A percentile compares a stretch with the other conserved stretches of the same genome.
Evolutionary conservation across 352 stramenopile genomes (phyloP).

Genomic region (Pythium grandisporangium): DNA sequence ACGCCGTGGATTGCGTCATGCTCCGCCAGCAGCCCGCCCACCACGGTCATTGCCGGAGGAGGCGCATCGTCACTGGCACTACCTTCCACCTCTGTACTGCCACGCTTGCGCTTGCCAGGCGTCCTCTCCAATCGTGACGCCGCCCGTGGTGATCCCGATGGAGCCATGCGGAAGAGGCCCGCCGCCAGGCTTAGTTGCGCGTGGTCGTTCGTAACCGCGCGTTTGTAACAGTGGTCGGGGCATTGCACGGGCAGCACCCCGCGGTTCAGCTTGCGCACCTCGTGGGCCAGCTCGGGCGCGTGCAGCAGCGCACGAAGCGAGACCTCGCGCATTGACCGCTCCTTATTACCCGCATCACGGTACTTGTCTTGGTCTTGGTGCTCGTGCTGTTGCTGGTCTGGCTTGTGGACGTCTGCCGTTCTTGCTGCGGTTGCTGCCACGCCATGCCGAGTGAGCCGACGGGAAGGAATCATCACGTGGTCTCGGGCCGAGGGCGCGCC

Average conservation of each 20-base stretch:
- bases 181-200: conserved; percentile 38
- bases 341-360: conserved; percentile 18
- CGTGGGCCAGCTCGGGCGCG: conserved; percentile 23
- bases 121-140: not conserved
- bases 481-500: too few species aligned
- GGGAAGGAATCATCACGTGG: too few species aligned
- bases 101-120: conserved; percentile 8
- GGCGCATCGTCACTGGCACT: not conserved
- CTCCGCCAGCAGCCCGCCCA: conserved; percentile 12
- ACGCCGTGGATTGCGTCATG: conserved; percentile 11
- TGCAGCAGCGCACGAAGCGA: conserved; percentile 36
- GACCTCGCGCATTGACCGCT: conserved; percentile 6
- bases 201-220: conserved; percentile 29
- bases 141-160: too few species aligned
- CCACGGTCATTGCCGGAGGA: not conserved
- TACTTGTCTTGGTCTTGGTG: too few species aligned
- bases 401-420: too few species aligned
- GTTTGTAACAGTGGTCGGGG: conserved; percentile 55
- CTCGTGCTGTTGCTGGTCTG: too few species aligned
- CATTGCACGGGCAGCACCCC: conserved; percentile 56
- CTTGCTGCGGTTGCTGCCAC: too few species aligned
- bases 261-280: conserved; percentile 56
- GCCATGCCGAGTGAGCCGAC: too few species aligned
- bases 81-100: conserved; percentile 17
- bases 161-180: too few species aligned